Evolutionary conservation across 2,329 filamentous ascomycete species (phyloP), one percentile per base, ranked within the genome.

Genomic region (Basipetospora sp.): DNA sequence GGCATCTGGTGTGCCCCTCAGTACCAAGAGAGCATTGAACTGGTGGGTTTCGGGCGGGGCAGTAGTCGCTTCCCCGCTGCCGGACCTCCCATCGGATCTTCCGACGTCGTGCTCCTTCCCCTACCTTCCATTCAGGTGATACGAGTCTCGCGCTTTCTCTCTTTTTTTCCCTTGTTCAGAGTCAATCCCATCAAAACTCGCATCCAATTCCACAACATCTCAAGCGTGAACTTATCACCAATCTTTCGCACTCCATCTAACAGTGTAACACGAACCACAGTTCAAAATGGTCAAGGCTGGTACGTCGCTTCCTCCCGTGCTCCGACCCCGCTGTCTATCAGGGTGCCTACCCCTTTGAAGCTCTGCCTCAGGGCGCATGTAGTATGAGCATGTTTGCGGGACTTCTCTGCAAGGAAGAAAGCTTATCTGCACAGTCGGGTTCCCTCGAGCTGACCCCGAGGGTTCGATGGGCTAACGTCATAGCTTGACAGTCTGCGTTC

Each of bases 401-500:
- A 13, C 36, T 28, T 38, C 29, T 14, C 20, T 33, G 30, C 30
- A 34, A 39, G 31, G 16, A 8, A 16, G 31, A 25, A 38, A 38
- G 36, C 36, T 38, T 34, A 39, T 28, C 11, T 34, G 19, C 20
- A 9, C 27, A 25, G 22, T n/a, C 8, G 27, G 11, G 15, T 11
- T 36, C 22, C 20, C 18, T 16, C 13, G 17, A 13, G 20, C 10
- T 18, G 22, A 19, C 14, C 14, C 31, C 17, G 35, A 27, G 9
- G 13, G 14, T 6, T 25, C 6, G 14, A 36, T 25, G 14, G 14
- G 32, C 34, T 33, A 36, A 34, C 25, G 34, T 22, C 26, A 22
- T 28, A 30, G 32, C 29, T 38, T 31, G 53, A 43, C 56, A 96
- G 90, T 96, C 69, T 83, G 82, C 67, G 85, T 94, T 62, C 68